Conservation (phyloP, 2,329 filamentous ascomycete species). For the Epichloe sibirici region DNA sequence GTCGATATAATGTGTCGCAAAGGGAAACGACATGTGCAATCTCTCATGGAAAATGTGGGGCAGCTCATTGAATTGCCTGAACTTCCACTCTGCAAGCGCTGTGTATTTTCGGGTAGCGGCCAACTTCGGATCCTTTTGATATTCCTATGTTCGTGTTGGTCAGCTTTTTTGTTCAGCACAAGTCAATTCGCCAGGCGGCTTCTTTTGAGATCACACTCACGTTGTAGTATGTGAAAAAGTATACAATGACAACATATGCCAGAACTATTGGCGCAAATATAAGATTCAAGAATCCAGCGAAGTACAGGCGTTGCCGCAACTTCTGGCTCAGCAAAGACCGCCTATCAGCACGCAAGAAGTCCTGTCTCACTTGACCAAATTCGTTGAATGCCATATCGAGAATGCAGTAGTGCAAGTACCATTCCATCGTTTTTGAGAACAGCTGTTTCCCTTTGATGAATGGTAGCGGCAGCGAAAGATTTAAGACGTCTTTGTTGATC, state of each 20-base stretch:
- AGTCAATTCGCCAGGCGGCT: neutral
- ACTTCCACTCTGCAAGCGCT: slow-evolving; percentile 92
- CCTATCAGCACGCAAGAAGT: slow-evolving; percentile 76
- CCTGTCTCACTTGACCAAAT: slow-evolving; percentile 71
- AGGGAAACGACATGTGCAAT: slow-evolving; percentile 88
- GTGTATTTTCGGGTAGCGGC: slow-evolving; percentile 79
- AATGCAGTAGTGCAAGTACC: slow-evolving; percentile 82
- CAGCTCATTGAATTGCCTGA: slow-evolving; percentile 94
- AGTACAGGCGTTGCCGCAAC: slow-evolving; percentile 64
- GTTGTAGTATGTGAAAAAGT: slow-evolving; percentile 92
- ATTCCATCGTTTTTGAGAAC: slow-evolving; percentile 82
- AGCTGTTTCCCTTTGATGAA: slow-evolving; percentile 69
- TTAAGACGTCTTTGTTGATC: slow-evolving; percentile 91
- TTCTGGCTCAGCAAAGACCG: slow-evolving; percentile 67
- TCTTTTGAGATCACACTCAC: slow-evolving; percentile 30
- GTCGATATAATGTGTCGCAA: slow-evolving; percentile 81
- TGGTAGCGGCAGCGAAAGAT: slow-evolving; percentile 75
- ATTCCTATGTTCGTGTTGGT: slow-evolving; percentile 47
- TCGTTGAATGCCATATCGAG: slow-evolving; percentile 92
- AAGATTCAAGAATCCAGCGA: slow-evolving; percentile 77
- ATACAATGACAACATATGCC: slow-evolving; percentile 75
- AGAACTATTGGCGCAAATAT: slow-evolving; percentile 78
- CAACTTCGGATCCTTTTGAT: slow-evolving; percentile 83
- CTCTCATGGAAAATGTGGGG: slow-evolving; percentile 84
- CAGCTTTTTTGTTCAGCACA: neutral